A percentile compares a stretch with the other conserved stretches of the same genome.
Conservation (phyloP, 2,329 filamentous ascomycete genomes). For the Cordyceps pruinosa region DNA sequence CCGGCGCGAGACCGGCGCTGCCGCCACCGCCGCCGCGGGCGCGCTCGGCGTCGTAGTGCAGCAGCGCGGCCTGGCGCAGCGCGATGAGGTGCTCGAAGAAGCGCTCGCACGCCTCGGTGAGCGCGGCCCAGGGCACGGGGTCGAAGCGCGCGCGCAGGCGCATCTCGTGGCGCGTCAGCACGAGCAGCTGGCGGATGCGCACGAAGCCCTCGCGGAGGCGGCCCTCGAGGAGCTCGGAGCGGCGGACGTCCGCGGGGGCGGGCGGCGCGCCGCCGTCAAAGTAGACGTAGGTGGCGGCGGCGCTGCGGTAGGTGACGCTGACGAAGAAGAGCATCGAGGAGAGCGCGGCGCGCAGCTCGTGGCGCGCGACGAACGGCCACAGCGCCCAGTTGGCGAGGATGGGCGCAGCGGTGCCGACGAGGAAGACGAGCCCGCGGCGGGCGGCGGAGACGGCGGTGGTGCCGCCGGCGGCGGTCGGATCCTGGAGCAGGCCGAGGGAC, state of each 20-base stretch:
- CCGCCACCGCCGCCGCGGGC: conserved; percentile 44
- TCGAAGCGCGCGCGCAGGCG: conserved; percentile 52
- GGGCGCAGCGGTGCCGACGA: conserved; percentile 46
- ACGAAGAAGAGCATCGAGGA: conserved; percentile 52
- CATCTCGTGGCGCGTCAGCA: conserved; percentile 51
- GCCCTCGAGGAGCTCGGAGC: conserved; percentile 52
- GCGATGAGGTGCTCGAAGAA: conserved; percentile 55
- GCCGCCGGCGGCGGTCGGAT: conserved; percentile 25
- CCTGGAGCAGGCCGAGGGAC: conserved; percentile 36
- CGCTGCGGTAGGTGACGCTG: conserved; percentile 48
- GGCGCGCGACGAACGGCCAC: conserved; percentile 55
- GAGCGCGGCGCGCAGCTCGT: conserved; percentile 49
- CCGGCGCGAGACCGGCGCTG: too few species aligned
- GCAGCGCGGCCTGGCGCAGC: conserved; percentile 45
- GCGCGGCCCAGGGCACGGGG: conserved; percentile 47
- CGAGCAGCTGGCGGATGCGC: conserved; percentile 48
- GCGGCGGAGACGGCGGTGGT: conserved; percentile 33
- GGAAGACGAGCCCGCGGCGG: conserved; percentile 42
- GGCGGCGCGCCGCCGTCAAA: conserved; percentile 45
- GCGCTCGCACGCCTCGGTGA: conserved; percentile 48
- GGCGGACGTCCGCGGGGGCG: conserved; percentile 43
- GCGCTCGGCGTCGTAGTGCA: conserved; percentile 50
- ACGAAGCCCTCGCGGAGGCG: conserved; percentile 54
- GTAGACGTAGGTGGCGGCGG: conserved; percentile 52
- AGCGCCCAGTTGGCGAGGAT: conserved; percentile 52